Conservation (phyloP, 2,329 filamentous ascomycete genomes). For the Byssothecium circinans region DNA sequence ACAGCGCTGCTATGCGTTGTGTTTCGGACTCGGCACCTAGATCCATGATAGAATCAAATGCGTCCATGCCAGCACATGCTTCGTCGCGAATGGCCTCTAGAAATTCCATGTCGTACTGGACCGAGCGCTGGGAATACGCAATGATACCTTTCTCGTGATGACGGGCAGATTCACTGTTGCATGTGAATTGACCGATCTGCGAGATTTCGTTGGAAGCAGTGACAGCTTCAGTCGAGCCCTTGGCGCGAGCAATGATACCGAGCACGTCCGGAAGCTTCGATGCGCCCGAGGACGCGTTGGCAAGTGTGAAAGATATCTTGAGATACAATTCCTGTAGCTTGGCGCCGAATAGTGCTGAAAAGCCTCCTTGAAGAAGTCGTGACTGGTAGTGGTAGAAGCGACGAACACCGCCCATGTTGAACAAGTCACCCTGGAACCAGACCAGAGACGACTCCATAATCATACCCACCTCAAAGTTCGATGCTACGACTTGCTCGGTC, state of each 20-base stretch:
- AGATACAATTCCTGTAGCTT: constrained; percentile 28
- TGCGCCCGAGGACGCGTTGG: constrained; percentile 22
- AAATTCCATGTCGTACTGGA: constrained; percentile 56
- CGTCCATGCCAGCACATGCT: constrained; percentile 58
- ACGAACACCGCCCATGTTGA: constrained; percentile 32
- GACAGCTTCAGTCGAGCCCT: constrained; percentile 52
- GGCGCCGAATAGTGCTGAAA: constrained; percentile 25
- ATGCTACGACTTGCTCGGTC: constrained; percentile 26
- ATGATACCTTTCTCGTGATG: constrained; percentile 58
- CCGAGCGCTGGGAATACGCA: constrained; percentile 53
- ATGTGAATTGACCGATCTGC: constrained; percentile 54
- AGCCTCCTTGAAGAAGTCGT: constrained; percentile 24
- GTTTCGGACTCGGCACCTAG: constrained; percentile 45
- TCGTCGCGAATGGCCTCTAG: constrained; percentile 58
- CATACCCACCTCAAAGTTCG: constrained; percentile 27
- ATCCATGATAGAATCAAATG: constrained; percentile 49
- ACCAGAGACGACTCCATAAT: constrained; percentile 25
- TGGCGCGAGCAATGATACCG: constrained; percentile 48
- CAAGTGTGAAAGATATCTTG: constrained; percentile 27
- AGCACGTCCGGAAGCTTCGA: constrained; percentile 50
- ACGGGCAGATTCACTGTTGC: constrained; percentile 50
- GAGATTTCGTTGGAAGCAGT: constrained; percentile 54
- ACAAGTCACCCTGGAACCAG: constrained; percentile 28
- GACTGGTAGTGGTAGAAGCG: constrained; percentile 32
- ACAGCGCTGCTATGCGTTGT: constrained; percentile 44